Evolutionary conservation across 129 eudicot species (phyloP).

Genomic region (Helianthus annuus): DNA sequence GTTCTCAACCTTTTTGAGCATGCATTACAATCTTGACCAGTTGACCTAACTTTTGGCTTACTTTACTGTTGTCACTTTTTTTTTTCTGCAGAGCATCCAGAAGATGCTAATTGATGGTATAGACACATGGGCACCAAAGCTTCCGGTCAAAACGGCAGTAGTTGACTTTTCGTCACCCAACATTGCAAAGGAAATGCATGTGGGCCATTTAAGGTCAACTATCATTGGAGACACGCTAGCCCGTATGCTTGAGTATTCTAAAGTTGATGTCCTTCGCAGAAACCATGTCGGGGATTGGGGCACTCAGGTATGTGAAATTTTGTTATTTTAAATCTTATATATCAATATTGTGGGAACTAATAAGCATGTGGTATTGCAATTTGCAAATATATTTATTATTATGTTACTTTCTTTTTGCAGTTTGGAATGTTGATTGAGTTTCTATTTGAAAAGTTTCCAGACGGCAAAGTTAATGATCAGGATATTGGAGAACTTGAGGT

Average conservation of each 20-base stretch:
- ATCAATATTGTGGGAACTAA: neutral
- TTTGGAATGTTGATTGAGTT: constrained; percentile 95
- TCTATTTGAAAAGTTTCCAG: constrained; percentile 75
- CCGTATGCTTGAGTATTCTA: constrained; percentile 90
- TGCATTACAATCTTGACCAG: neutral
- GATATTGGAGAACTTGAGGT: constrained; percentile 93
- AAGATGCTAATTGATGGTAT: constrained; percentile 80
- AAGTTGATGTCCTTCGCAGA: constrained; percentile 85
- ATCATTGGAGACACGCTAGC: constrained; percentile 93
- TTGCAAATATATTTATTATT: neutral
- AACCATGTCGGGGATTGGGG: constrained; percentile 99
- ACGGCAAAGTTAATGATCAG: constrained; percentile 69
- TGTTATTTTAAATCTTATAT: neutral
- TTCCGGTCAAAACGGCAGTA: constrained; percentile 66
- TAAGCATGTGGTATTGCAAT: constrained; percentile 1
- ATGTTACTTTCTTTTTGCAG: constrained; percentile 42
- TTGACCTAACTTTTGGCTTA: neutral
- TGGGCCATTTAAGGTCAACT: constrained; percentile 87
- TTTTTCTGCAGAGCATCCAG: constrained; percentile 59
- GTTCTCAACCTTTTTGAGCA: neutral
- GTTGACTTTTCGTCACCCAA: constrained; percentile 97
- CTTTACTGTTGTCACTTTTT: neutral
- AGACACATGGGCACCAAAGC: constrained; percentile 84
- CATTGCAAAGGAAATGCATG: constrained; percentile 97
- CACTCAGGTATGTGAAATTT: constrained; percentile 59